Evolutionary conservation across 176 grass and related monocot species (phyloP).

Genomic region (bread wheat (Triticum aestivum)): DNA sequence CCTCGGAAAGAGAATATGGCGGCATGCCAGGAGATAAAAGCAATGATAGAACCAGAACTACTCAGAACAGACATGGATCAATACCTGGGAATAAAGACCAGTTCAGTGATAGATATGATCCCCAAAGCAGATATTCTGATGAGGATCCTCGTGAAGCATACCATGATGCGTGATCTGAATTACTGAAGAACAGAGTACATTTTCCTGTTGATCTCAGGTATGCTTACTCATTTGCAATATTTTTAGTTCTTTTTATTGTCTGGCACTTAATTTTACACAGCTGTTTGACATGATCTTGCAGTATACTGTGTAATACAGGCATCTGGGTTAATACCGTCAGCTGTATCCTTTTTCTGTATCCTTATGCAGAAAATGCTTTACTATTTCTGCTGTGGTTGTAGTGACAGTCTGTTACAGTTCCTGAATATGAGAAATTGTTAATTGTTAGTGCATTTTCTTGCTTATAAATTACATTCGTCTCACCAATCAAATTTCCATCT

Average conservation of each 20-base stretch:
- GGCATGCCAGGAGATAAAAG: constrained; percentile 27
- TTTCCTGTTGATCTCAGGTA: constrained; percentile 46
- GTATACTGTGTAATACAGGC: constrained; percentile 49
- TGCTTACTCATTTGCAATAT: constrained; percentile 26
- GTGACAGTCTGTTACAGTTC: constrained; percentile 10
- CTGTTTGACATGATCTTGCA: constrained; percentile 55
- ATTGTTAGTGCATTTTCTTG: constrained; percentile 1
- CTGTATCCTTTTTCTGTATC: constrained; percentile 99
- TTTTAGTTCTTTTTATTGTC: constrained; percentile 12
- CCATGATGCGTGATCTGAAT: constrained; percentile 30
- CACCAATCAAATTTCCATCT: neutral
- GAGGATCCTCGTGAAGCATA: constrained; percentile 37
- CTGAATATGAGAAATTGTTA: neutral
- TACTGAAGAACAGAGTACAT: constrained; percentile 28
- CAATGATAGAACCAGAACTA: constrained; percentile 45
- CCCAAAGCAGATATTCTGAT: constrained; percentile 45
- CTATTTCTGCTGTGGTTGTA: constrained; percentile 21
- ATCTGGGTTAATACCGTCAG: constrained; percentile 52
- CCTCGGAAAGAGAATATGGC: constrained; percentile 41
- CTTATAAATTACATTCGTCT: constrained; percentile 11
- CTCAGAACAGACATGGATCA: constrained; percentile 35
- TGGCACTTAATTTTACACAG: constrained; percentile 38
- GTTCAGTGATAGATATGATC: constrained; percentile 80
- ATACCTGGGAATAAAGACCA: constrained; percentile 51
- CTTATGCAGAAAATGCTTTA: constrained; percentile 44